These are phyloP conservation scores for Epichloe coenophiala DNA, from an alignment of 2,329 filamentous ascomycete genomes.

Conservation along the genomic window DNA sequence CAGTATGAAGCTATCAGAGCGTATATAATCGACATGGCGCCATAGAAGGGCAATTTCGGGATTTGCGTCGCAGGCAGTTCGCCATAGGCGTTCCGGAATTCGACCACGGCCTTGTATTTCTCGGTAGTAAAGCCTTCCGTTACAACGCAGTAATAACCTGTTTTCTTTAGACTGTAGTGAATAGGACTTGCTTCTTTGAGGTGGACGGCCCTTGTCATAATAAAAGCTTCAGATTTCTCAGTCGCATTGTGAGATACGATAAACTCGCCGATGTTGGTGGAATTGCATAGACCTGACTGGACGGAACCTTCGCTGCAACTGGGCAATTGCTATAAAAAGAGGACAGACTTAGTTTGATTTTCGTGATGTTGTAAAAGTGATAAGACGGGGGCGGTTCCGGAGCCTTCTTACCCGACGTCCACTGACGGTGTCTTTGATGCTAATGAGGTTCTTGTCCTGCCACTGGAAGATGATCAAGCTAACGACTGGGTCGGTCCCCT, in stretches of 20 bases:
- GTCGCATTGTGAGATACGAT: conserved; percentile 67
- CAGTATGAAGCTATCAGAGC: conserved; percentile 73
- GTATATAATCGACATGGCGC: conserved; percentile 85
- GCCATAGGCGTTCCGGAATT: conserved; percentile 92
- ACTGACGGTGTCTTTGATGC: conserved; percentile 45
- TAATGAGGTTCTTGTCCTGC: conserved; percentile 70
- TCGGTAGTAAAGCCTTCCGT: conserved; percentile 55
- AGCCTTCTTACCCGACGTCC: conserved; percentile 25
- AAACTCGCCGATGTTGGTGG: conserved; percentile 70
- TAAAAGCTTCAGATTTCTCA: conserved; percentile 53
- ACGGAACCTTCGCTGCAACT: conserved; percentile 69
- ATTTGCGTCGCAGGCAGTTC: conserved; percentile 93
- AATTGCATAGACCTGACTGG: conserved; percentile 55
- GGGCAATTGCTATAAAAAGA: conserved; percentile 21
- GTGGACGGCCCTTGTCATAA: conserved; percentile 70
- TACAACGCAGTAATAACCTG: conserved; percentile 90
- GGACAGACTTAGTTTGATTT: not conserved
- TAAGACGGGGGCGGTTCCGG: conserved; percentile 29
- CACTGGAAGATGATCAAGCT: conserved; percentile 91
- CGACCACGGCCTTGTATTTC: conserved; percentile 68
- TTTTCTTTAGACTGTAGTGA: conserved; percentile 76
- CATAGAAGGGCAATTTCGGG: conserved; percentile 93
- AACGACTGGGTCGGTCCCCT: conserved; percentile 55
- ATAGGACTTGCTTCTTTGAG: conserved; percentile 61
- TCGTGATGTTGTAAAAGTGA: not conserved